Conservation (phyloP, 2,329 filamentous ascomycete species). For the Trichoderma sp. region DNA sequence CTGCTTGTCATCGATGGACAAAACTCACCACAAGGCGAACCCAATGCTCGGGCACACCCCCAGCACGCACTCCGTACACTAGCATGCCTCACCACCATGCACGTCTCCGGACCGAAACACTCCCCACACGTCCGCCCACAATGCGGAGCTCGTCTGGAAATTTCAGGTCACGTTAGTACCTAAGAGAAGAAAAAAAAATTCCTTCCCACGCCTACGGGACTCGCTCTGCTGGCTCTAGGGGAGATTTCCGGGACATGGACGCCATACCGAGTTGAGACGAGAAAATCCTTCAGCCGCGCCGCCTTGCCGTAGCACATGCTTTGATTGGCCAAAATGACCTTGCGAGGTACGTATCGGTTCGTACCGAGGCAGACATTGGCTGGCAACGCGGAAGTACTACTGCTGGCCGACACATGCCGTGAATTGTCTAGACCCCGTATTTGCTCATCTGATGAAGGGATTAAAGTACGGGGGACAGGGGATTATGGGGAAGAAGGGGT, state of each 20-base stretch:
- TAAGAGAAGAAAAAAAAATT: neutral
- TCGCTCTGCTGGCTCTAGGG: neutral
- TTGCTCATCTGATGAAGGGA: slow-evolving; percentile 19
- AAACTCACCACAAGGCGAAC: slow-evolving; percentile 5
- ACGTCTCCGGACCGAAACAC: slow-evolving; percentile 21
- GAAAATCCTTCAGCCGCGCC: slow-evolving; percentile 10
- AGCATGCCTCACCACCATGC: slow-evolving; percentile 18
- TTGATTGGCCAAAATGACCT: neutral
- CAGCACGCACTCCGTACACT: slow-evolving; percentile 1
- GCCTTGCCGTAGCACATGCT: neutral
- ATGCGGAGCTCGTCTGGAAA: slow-evolving; percentile 13
- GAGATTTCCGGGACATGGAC: neutral
- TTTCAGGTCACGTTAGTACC: slow-evolving; percentile 11
- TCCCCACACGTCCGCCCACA: slow-evolving; percentile 8
- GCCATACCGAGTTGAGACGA: neutral
- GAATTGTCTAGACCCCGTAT: slow-evolving; percentile 12
- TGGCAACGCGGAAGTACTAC: neutral
- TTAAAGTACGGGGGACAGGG: slow-evolving; percentile 15
- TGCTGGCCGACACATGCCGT: slow-evolving; percentile 7
- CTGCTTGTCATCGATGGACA: neutral
- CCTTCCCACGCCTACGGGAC: neutral
- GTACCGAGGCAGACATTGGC: neutral
- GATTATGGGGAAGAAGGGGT: slow-evolving; percentile 5
- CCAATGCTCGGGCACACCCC: slow-evolving; percentile 15
- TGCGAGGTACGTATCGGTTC: neutral